phyloP scores from a whole-genome alignment of 2,329 filamentous ascomycete species.

The Xylariaceae sp. region DNA sequence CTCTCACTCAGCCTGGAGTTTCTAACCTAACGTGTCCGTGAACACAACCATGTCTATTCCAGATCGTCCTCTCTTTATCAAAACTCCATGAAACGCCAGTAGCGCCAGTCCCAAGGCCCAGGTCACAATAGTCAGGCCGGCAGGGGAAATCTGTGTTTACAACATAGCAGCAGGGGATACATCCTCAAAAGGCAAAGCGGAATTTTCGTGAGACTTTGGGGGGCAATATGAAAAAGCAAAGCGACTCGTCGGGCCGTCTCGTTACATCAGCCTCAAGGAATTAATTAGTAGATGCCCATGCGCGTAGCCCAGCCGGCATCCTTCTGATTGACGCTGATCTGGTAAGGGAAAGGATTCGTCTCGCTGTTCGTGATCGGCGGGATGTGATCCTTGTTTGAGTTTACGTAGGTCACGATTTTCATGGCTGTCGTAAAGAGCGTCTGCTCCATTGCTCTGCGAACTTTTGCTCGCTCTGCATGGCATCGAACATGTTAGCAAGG shows the following conservation, averaged over 20 bases:
- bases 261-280: background rate
- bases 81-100: slow-evolving; percentile 19
- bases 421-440: slow-evolving; percentile 81
- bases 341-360: slow-evolving; percentile 90
- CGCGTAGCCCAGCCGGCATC: slow-evolving; percentile 72
- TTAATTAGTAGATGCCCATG: slow-evolving; percentile 34
- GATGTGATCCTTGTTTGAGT: slow-evolving; percentile 89
- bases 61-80: slow-evolving; percentile 11
- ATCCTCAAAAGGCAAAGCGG: background rate
- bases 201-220: background rate
- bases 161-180: slow-evolving; percentile 1
- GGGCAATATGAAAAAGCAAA: background rate
- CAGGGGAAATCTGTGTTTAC: slow-evolving; percentile 2
- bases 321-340: slow-evolving; percentile 83
- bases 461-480: slow-evolving; percentile 72
- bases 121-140: slow-evolving; percentile 5
- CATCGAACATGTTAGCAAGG: slow-evolving; percentile 2
- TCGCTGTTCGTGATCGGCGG: slow-evolving; percentile 92
- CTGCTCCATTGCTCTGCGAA: slow-evolving; percentile 84
- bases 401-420: slow-evolving; percentile 84
- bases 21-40: slow-evolving; percentile 12
- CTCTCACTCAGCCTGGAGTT: slow-evolving; percentile 3
- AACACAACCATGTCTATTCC: slow-evolving; percentile 14
- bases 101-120: slow-evolving; percentile 6
- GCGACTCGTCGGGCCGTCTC: background rate